Conservation (phyloP, 495 filamentous ascomycete species). For the Trichoderma reesei region DNA sequence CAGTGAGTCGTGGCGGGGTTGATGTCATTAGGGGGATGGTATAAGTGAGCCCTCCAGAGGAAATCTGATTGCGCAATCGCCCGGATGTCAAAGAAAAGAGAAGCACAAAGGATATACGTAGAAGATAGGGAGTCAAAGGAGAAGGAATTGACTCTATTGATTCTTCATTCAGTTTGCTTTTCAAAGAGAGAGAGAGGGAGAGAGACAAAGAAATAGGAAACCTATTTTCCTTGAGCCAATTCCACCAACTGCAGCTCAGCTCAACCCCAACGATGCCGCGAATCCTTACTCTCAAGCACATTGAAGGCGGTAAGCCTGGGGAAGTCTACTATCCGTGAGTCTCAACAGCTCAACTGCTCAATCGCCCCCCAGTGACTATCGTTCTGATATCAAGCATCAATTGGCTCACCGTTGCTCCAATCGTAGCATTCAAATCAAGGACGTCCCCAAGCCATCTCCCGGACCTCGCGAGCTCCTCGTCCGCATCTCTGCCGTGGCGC, state of each 20-base stretch:
- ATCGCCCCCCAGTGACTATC: not conserved
- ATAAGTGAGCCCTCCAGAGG: not conserved
- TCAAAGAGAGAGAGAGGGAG: no score
- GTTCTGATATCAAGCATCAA: not conserved
- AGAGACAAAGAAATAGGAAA: no score
- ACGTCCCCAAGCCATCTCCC: constrained; percentile 49
- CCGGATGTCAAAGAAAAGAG: not conserved
- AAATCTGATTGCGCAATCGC: not conserved
- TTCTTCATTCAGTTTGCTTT: not conserved
- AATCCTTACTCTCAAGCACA: constrained; percentile 40
- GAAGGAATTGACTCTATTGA: not conserved
- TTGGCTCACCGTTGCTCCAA: constrained; percentile 11
- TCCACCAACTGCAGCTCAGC: not conserved
- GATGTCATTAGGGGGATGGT: not conserved
- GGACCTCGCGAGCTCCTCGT: constrained; percentile 57
- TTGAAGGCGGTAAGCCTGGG: constrained; percentile 62
- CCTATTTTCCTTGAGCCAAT: not conserved
- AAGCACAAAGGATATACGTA: not conserved
- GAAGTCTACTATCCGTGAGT: constrained; percentile 71
- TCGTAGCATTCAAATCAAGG: constrained; percentile 49
- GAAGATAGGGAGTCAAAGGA: not conserved
- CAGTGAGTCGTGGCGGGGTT: constrained; percentile 5
- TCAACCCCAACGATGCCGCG: constrained; percentile 30
- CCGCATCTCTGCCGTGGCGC: constrained; percentile 60
- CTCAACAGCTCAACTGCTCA: constrained; percentile 11